Base-by-base conservation (phyloP, 768 basidiomycete genomes). In the Panaeolus papilionaceus region DNA sequence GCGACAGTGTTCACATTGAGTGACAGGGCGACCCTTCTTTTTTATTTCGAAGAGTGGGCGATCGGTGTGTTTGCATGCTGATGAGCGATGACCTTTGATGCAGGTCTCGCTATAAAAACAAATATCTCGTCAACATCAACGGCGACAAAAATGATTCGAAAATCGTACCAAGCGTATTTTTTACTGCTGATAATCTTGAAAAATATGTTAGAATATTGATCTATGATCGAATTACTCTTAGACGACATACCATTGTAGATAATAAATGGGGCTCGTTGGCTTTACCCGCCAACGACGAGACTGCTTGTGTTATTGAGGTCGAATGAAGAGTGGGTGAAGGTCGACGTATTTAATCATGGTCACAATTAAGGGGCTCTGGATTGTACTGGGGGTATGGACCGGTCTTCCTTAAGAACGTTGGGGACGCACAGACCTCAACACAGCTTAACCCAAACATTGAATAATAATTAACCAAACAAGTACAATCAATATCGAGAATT, bases 41-140 rank as follows among this genome's bases (percentile, higher is more conserved):
- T 95, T 94, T 66, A 97, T 93, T 79, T 96, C 94, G 76, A 90
- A 95, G 63, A 97, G 84, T 42, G 94, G 91, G 47, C 95, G 87
- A 77, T 95, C 93, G 64, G 88, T 91, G 76, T 97, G 95, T 75
- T 89, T 90, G 81, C 95, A 97, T 38, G 89, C 86, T 16, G 93
- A 94, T 16, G 95, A 96, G 62, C 95, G 88, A 79, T 97, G 95
- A 18, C 95, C 95, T 80, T 95, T 95, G 79, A 96, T 96, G 82
- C 95, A 97, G 71, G 93, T 92, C 82, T 93, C 93, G 78, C 94
- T 95, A 72, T 26, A 58, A 54, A 61, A n/a, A 23, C 42, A n/a
- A 37, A 64, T 63, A 39, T 69, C 64, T 63, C 68, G 66, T 68
- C n/a, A 67, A 49, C 45, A 66, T 66, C 65, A 65, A 66, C 51